A percentile compares a stretch with the other conserved stretches of the same genome.
Conservation (phyloP, 1,139 yeast genomes). For the Magnusiomyces fungicola region DNA sequence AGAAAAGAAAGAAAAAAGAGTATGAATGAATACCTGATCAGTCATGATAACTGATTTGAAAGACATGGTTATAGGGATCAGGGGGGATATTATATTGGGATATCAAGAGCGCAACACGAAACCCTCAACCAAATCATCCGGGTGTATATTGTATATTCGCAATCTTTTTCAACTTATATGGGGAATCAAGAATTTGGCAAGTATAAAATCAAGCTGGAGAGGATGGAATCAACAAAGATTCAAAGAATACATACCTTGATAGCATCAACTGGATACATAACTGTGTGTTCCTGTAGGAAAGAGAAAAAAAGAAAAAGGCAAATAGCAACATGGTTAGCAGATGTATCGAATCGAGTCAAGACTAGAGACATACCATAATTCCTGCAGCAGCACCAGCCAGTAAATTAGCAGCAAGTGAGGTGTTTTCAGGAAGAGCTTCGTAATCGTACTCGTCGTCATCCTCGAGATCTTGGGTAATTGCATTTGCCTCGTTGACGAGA, state of each 20-base stretch:
- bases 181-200: not conserved
- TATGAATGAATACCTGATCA: too few species aligned
- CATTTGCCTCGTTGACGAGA: not conserved
- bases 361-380: slow-evolving; percentile 41
- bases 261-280: slow-evolving; percentile 84
- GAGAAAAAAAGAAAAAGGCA: not conserved
- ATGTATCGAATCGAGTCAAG: too few species aligned
- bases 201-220: not conserved
- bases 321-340: not conserved
- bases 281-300: slow-evolving; percentile 54
- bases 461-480: not conserved
- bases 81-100: not conserved
- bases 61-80: too few species aligned
- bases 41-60: too few species aligned
- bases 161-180: not conserved
- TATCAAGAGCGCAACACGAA: not conserved
- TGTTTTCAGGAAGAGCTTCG: slow-evolving; percentile 85
- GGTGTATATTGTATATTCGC: not conserved
- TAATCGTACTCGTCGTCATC: slow-evolving; percentile 49
- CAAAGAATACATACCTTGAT: slow-evolving; percentile 38
- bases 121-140: not conserved
- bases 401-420: slow-evolving; percentile 75
- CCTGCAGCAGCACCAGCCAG: slow-evolving; percentile 97
- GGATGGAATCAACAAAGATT: not conserved
- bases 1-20: too few species aligned